Conservation (phyloP, 2,329 filamentous ascomycete genomes). For the Akanthomyces lecanii region DNA sequence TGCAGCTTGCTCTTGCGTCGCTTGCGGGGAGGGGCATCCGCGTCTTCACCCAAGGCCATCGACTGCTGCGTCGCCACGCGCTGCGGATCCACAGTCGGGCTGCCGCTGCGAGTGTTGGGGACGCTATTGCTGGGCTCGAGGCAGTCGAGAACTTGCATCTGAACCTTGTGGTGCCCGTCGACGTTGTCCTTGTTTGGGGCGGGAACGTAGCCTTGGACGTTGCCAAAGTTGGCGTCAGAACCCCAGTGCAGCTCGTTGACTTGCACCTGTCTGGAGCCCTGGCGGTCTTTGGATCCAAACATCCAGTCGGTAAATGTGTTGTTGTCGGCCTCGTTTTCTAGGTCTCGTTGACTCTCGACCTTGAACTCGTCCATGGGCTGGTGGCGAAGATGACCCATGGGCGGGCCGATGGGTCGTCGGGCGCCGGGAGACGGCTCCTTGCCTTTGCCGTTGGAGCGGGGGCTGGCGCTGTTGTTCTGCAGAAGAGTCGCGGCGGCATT, state of each 20-base stretch:
- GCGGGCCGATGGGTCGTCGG: constrained; percentile 28
- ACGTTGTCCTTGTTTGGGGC: constrained; percentile 52
- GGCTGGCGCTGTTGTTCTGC: constrained; percentile 39
- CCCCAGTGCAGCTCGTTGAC: constrained; percentile 58
- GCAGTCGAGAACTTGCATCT: constrained; percentile 54
- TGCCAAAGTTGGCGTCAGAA: constrained; percentile 61
- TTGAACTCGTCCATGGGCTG: constrained; percentile 41
- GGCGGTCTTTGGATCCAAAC: constrained; percentile 31
- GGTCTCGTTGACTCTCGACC: constrained; percentile 35
- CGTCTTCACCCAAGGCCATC: constrained; percentile 33
- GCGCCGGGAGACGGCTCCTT: constrained; percentile 22
- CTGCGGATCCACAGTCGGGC: constrained; percentile 34
- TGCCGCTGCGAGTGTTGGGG: constrained; percentile 55
- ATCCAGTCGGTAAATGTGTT: constrained; percentile 41
- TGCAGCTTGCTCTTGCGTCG: constrained; percentile 50
- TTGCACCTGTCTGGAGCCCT: constrained; percentile 31
- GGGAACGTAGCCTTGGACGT: constrained; percentile 53
- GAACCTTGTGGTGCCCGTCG: constrained; percentile 51
- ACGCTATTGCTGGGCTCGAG: constrained; percentile 55
- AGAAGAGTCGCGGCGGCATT: constrained; percentile 50
- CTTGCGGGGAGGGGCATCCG: constrained; percentile 44
- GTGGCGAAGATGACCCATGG: constrained; percentile 39
- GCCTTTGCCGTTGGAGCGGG: constrained; percentile 16
- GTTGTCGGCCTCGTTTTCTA: constrained; percentile 29
- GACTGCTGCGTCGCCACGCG: neutral